phyloP scores from a whole-genome alignment of 73 alveolate genomes.

The Tetrahymena malaccensis region DNA sequence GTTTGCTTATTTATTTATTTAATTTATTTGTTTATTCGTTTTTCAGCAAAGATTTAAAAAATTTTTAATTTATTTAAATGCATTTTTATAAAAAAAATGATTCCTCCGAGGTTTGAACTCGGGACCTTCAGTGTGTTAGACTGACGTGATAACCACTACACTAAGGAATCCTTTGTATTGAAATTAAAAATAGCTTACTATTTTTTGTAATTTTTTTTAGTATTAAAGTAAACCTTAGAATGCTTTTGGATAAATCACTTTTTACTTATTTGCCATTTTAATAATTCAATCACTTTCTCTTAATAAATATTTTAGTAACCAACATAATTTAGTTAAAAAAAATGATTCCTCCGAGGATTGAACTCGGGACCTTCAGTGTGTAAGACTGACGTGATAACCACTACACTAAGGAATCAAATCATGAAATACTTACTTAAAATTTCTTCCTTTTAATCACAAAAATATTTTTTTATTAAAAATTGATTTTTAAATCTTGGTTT shows the following conservation, averaged over 20 bases:
- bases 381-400: neutral
- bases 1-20: neutral
- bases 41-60: no score
- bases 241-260: no score
- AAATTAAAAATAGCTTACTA: neutral
- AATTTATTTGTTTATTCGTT: no score
- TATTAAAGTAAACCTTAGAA: neutral
- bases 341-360: neutral
- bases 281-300: no score
- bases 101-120: conserved; percentile 2
- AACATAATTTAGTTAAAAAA: neutral
- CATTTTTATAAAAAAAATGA: neutral
- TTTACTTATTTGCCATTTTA: no score
- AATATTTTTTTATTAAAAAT: no score
- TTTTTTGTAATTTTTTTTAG: no score
- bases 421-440: neutral
- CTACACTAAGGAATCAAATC: neutral
- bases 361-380: conserved; percentile 1
- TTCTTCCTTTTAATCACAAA: neutral
- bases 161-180: neutral
- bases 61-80: no score
- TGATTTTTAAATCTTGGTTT: no score
- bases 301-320: no score
- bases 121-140: conserved; percentile 2
- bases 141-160: conserved; percentile 1